Evolutionary conservation across 2,329 filamentous ascomycete genomes (phyloP), one percentile per base, ranked within the genome.

Genomic region (Hypoxylon rubiginosum): DNA sequence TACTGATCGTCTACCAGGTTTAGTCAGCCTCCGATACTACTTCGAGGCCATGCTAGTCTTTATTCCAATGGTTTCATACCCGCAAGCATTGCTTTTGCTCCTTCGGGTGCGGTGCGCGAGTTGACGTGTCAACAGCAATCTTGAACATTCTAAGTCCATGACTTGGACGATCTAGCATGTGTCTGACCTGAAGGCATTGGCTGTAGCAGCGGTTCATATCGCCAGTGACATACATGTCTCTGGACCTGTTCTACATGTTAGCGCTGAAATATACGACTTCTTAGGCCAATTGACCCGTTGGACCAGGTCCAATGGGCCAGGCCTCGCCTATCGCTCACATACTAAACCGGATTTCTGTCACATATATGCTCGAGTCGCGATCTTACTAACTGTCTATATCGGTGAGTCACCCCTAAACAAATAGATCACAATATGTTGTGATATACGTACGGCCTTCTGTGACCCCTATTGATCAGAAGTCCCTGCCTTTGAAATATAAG

Each of bases 61-160:
- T 45, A 52, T 52, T 41, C 67, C 61, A 68, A 67, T 67, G 62
- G 48, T 55, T 66, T 69, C 49, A 62, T 60, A 59, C 54, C 50
- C 58, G 51, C 60, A 58, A 62, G 58, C 63, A 55, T 51, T 24
- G 36, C 46, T 53, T 58, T 59, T 57, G 59, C 41, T 36, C 64
- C 51, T 24, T 62, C 56, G 68, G 66, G 66, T 72, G 62, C 62
- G 58, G 53, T 64, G 64, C 64, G 58, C 68, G 52, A 58, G 57
- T 68, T 66, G 53, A 69, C 59, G 66, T 74, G 57, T 66, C 58
- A 65, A 67, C 68, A 63, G 63, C 68, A 61, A 32, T 52, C 58
- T 59, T 62, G 55, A 49, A 28, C 58, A 58, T 51, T 46, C 58
- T 49, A 54, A 58, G 59, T 66, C 52, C 36, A 50, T 59, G 54